These are phyloP conservation scores for Podospora didyma DNA, from an alignment of 495 filamentous ascomycete species.

Conservation along the genomic window DNA sequence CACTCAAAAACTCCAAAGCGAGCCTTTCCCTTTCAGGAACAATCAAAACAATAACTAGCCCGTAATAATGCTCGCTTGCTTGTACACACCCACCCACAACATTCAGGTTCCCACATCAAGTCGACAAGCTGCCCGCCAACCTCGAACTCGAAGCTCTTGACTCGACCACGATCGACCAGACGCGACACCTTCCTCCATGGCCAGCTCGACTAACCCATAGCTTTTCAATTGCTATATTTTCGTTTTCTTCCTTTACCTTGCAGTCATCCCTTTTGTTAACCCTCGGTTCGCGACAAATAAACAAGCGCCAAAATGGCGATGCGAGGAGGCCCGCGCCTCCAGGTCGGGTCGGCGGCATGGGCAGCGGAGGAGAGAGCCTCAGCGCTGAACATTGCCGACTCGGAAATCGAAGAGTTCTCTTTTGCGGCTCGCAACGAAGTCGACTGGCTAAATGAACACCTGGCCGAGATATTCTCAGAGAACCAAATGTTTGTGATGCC, in stretches of 20 bases:
- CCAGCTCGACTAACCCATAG: slow-evolving; percentile 3
- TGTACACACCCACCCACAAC: slow-evolving; percentile 25
- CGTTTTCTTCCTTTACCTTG: not conserved
- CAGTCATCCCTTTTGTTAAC: not conserved
- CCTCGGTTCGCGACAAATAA: slow-evolving; percentile 1
- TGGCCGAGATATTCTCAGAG: slow-evolving; percentile 86
- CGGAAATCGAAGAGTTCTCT: slow-evolving; percentile 81
- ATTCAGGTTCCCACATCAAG: slow-evolving; percentile 2
- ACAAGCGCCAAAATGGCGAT: slow-evolving; percentile 42
- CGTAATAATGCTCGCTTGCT: slow-evolving; percentile 8
- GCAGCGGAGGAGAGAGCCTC: slow-evolving; percentile 48
- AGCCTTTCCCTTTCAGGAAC: slow-evolving; percentile 25
- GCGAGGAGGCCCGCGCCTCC: slow-evolving; percentile 48
- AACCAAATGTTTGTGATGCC: slow-evolving; percentile 66
- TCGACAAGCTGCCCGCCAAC: slow-evolving; percentile 7
- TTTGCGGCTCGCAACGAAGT: slow-evolving; percentile 86
- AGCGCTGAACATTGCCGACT: slow-evolving; percentile 45
- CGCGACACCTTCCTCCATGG: slow-evolving; percentile 2
- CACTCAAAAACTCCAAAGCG: slow-evolving; percentile 13
- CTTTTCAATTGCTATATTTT: not conserved
- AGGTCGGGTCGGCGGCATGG: slow-evolving; percentile 54
- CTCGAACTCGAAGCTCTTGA: slow-evolving; percentile 10
- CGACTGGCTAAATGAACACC: slow-evolving; percentile 96
- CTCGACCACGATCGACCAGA: not conserved
- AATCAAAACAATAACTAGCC: slow-evolving; percentile 32